Evolutionary conservation across 169 alveolate species (phyloP), one percentile per base, ranked within the genome.

Genomic region (Eimeria maxima): DNA sequence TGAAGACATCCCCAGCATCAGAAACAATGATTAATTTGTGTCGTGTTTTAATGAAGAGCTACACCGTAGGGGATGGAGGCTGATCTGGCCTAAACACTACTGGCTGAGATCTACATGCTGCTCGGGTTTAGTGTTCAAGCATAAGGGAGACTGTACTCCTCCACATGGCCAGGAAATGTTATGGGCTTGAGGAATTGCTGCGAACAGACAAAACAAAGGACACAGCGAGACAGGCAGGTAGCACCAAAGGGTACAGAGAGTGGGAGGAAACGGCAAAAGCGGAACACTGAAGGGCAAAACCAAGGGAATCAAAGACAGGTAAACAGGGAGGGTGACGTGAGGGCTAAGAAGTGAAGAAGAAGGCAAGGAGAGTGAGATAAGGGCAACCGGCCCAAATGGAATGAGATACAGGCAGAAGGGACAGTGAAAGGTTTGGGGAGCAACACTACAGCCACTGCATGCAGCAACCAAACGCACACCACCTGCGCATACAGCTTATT

Each of bases 101-200:
- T 33, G 38, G 38, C 38, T 33, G 38, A 33, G 38, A 33, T 33
- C 38, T 33, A 33, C 38, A 33, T 20, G 71, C 24, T 63, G 71
- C 44, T 67, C 1, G 38, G 76, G 76, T 67, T n/a, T 8, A 67
- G 76, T 38, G 76, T 6, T 67, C 27, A 67, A 7, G 13, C 10
- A 8, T n/a, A 8, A 27, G 76, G 24, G 76, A 8, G 50, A 5
- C 93, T 22, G 69, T 44, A 93, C 96, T 80, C 94, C 63, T 83
- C 88, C n/a, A 93, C 90, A 65, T 80, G 94, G 74, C 94, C 94
- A 44, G 93, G 74, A 45, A 20, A 60, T 74, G 94, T 65, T 29
- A 93, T 76, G 65, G 96, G 96, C 80, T 93, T 93, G 73, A 93
- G 80, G 45, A 93, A 93, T 83, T 93, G 88, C 96, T 93, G 60